Percentiles rank a stretch among this genome's conserved stretches.
phyloP scores from a whole-genome alignment of 257 asterid species.

The Forsythia suspensa region DNA sequence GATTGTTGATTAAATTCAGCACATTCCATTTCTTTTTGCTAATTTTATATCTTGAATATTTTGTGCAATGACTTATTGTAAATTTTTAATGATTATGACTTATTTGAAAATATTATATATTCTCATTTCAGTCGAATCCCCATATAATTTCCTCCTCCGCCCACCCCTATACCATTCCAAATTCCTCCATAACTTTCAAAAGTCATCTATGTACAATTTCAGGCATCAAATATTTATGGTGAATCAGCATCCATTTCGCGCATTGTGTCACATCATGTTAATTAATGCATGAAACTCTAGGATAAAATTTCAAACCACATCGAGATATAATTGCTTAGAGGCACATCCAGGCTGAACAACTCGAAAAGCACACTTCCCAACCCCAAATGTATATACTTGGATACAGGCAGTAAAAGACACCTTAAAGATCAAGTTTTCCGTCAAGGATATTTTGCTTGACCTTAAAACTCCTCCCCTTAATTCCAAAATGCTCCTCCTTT shows the following conservation, averaged over 20 bases:
- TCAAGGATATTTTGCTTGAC: neutral
- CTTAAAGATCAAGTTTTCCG: neutral
- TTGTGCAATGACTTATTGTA: too few species aligned
- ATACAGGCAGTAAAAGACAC: neutral
- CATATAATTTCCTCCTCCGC: too few species aligned
- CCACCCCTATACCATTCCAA: too few species aligned
- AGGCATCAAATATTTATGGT: neutral
- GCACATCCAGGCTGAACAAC: neutral
- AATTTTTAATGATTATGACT: too few species aligned
- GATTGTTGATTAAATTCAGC: too few species aligned
- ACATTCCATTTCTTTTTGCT: too few species aligned
- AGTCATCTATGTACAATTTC: neutral
- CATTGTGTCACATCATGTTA: neutral
- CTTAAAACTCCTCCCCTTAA: neutral
- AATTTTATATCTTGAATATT: too few species aligned
- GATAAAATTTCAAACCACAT: neutral
- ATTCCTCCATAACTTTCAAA: neutral
- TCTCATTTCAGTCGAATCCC: too few species aligned
- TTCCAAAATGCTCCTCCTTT: neutral
- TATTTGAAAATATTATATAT: too few species aligned
- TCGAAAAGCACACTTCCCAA: neutral
- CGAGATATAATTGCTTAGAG: neutral
- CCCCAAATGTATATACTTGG: neutral
- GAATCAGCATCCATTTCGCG: neutral
- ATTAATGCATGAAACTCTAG: neutral